phyloP scores from a whole-genome alignment of 352 stramenopile species.

The Halophytophthora polymorphica region DNA sequence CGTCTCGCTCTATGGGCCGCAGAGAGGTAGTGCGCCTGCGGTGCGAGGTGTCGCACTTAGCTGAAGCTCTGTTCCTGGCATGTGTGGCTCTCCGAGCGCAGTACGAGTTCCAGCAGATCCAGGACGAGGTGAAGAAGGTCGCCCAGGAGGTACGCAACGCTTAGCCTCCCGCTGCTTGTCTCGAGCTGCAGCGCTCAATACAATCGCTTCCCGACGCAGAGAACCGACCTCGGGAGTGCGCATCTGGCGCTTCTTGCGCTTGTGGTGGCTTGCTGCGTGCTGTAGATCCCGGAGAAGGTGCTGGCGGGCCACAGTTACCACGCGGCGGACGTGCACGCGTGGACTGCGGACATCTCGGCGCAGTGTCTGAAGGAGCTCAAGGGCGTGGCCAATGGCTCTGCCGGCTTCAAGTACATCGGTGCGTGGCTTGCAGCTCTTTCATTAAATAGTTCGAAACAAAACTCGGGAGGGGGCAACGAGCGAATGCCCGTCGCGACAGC shows the following conservation, averaged over 20 bases:
- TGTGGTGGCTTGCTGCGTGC: not conserved
- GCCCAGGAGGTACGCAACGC: constrained; percentile 54
- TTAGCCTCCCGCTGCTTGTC: not conserved
- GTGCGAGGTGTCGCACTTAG: not conserved
- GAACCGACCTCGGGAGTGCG: not conserved
- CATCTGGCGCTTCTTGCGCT: not conserved
- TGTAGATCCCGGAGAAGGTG: constrained; percentile 71
- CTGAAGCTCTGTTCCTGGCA: not conserved
- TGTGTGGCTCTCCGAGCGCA: constrained; percentile 14
- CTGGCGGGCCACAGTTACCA: constrained; percentile 71
- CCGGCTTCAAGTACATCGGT: constrained; percentile 90
- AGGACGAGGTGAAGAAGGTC: constrained; percentile 87
- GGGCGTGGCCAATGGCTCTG: constrained; percentile 74
- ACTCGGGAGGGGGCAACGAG: constrained; percentile 24
- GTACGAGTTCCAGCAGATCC: constrained; percentile 85
- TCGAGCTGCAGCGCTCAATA: too few species aligned
- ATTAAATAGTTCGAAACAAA: constrained; percentile 42
- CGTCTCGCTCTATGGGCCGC: constrained; percentile 4
- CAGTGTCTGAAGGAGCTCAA: constrained; percentile 84
- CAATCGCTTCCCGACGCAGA: not conserved
- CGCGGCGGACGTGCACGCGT: constrained; percentile 74
- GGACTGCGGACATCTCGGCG: constrained; percentile 74
- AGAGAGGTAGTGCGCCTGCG: too few species aligned
- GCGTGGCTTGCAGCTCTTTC: constrained; percentile 5
- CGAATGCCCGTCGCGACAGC: constrained; percentile 9